These are phyloP conservation scores for Tricholoma matsutake DNA, from an alignment of 768 basidiomycete species.

Conservation along the genomic window DNA sequence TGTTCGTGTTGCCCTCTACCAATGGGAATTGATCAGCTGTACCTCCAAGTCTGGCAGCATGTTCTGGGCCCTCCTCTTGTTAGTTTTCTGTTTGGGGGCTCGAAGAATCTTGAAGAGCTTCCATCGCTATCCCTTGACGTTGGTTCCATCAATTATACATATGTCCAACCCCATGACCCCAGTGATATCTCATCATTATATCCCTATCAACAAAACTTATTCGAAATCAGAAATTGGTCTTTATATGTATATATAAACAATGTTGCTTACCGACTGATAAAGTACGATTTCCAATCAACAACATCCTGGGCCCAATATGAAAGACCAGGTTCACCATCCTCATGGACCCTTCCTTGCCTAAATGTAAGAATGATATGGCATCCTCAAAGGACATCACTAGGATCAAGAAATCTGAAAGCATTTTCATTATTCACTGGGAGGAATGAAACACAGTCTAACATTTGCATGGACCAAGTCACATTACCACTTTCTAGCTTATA, in stretches of 20 bases:
- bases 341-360: background rate
- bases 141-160: background rate
- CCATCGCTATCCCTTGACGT: background rate
- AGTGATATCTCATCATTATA: background rate
- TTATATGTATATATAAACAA: background rate
- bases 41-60: too few relatives aligned
- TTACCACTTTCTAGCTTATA: too few relatives aligned
- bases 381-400: conserved; percentile 11
- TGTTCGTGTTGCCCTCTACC: too few relatives aligned
- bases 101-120: too few relatives aligned
- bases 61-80: too few relatives aligned
- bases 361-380: conserved; percentile 14
- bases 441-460: background rate
- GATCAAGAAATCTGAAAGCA: conserved; percentile 18
- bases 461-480: background rate
- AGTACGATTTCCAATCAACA: too few relatives aligned
- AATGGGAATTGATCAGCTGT: too few relatives aligned
- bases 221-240: background rate
- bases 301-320: too few relatives aligned
- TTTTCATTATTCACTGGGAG: background rate
- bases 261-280: too few relatives aligned
- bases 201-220: background rate
- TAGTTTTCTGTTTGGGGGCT: too few relatives aligned
- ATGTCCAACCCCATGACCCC: background rate
- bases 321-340: background rate